Conservation (phyloP, 495 filamentous ascomycete species). For the Penicillium diatomitis region DNA sequence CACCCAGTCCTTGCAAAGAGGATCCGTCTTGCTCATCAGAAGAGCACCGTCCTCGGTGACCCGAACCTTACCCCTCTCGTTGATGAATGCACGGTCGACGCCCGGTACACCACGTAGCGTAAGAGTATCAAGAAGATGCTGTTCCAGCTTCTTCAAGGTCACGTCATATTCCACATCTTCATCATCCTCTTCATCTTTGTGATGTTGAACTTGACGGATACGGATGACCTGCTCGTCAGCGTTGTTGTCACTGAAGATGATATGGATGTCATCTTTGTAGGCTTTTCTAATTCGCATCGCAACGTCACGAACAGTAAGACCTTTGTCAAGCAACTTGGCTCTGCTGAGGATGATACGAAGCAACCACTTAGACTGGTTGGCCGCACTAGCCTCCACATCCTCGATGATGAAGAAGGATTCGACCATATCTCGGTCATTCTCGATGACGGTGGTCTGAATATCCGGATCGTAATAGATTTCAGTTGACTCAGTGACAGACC, state of each 20-base stretch:
- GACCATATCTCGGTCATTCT: conserved; percentile 85
- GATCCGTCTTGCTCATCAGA: conserved; percentile 56
- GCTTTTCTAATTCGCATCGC: conserved; percentile 79
- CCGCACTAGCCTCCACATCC: conserved; percentile 58
- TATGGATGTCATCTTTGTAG: conserved; percentile 77
- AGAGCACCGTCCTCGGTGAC: conserved; percentile 58
- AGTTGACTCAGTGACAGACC: conserved; percentile 79
- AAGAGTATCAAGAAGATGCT: conserved; percentile 80
- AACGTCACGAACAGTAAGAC: conserved; percentile 83
- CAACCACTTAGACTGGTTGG: conserved; percentile 85
- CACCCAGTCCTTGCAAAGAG: conserved; percentile 80
- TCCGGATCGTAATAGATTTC: conserved; percentile 98
- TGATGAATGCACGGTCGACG: conserved; percentile 86
- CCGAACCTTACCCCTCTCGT: conserved; percentile 59
- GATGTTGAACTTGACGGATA: conserved; percentile 67
- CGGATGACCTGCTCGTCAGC: conserved; percentile 92
- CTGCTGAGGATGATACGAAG: conserved; percentile 90
- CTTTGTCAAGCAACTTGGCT: conserved; percentile 90
- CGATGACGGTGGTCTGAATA: conserved; percentile 73
- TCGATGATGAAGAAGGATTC: conserved; percentile 96
- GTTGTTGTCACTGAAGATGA: conserved; percentile 98
- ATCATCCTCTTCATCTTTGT: conserved; percentile 68
- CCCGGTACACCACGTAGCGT: conserved; percentile 83
- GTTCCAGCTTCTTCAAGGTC: conserved; percentile 80
- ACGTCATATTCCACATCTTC: conserved; percentile 79